Base-by-base conservation (phyloP, 805 yeast genomes). In the Saturnispora ahearnii region DNA sequence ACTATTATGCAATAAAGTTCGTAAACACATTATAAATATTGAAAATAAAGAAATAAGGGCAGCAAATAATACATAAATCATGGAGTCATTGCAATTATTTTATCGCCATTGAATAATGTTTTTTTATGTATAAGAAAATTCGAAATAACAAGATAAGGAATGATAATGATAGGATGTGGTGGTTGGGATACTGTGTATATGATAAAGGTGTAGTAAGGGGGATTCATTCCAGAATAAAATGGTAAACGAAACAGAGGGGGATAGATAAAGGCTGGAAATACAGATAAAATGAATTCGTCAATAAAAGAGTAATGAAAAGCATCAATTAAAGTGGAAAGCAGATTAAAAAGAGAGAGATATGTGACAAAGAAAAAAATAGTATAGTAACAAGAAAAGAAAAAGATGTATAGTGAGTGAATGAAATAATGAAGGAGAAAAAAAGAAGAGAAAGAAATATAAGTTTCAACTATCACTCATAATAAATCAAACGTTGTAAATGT, bases 401-500 rank as follows among this genome's bases (percentile, higher is more conserved):
- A 28, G 21, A 10, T 26, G 29, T 26, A 26, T 26, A 8, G 29
- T 32, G 30, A 43, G 32, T 31, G 38, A 24, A 32, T 37, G 43
- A 29, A 5, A 33, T 22, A 36, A 30, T 24, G 26, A 26, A 33
- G 22, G 22, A 18, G 30, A 32, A 18, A 18, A 43, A 31, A 43
- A 31, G n/a, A 43, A 30, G 18, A 22, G 15, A 7, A 32, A 32
- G 38, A 13, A 40, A 31, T 26, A 31, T 9, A 9, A 24, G 15
- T 15, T 15, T 21, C 13, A 29, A 15, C n/a, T 30, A 44, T 32
- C 29, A 32, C 29, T 21, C 10, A 24, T 31, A 18, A 12, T 15
- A 21, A 24, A 30, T 50, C 37, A 50, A 34, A 50, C 40, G 13
- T 47, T 51, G 43, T 69, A 64, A 9, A 77, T 58, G 46, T 67